Conservation (phyloP, 768 basidiomycete genomes). For the Coprinopsis cinerea region DNA sequence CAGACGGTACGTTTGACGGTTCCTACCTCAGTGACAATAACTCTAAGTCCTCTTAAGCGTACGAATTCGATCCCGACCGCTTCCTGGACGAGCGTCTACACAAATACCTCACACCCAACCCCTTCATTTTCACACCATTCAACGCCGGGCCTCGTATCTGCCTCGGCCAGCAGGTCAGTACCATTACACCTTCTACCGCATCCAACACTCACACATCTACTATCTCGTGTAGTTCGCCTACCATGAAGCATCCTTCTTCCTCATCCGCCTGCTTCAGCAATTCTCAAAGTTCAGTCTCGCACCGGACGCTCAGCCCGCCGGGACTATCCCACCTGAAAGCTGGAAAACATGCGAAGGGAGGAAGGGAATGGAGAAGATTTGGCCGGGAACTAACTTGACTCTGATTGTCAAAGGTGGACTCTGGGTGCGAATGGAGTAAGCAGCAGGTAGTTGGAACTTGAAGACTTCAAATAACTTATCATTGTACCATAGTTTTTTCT, state of each 20-base stretch:
- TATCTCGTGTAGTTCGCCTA: constrained; percentile 50
- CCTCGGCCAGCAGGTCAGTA: constrained; percentile 33
- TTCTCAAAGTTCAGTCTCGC: constrained; percentile 35
- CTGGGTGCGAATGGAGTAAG: constrained; percentile 20
- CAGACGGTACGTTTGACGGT: constrained; percentile 33
- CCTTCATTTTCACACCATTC: constrained; percentile 35
- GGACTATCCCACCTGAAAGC: constrained; percentile 27
- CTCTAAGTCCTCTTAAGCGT: constrained; percentile 24
- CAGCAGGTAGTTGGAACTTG: too few relatives aligned
- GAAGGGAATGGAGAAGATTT: constrained; percentile 28
- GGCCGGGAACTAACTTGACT: constrained; percentile 9
- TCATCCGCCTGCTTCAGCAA: constrained; percentile 40
- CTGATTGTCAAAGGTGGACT: constrained; percentile 24
- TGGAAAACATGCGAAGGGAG: constrained; percentile 25
- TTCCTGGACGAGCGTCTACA: constrained; percentile 46
- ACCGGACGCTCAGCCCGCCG: constrained; percentile 27
- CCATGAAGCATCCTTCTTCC: constrained; percentile 41
- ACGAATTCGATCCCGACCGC: constrained; percentile 48
- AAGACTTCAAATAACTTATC: too few relatives aligned
- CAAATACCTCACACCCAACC: constrained; percentile 41
- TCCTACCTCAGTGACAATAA: not conserved
- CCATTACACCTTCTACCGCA: not conserved
- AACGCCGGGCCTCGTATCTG: constrained; percentile 34
- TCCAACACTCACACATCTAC: not conserved
- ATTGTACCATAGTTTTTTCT: too few relatives aligned